Evolutionary conservation across 257 asterid species (phyloP), one percentile per base, ranked within the genome.

Genomic region (Gardenia jasminoides): DNA sequence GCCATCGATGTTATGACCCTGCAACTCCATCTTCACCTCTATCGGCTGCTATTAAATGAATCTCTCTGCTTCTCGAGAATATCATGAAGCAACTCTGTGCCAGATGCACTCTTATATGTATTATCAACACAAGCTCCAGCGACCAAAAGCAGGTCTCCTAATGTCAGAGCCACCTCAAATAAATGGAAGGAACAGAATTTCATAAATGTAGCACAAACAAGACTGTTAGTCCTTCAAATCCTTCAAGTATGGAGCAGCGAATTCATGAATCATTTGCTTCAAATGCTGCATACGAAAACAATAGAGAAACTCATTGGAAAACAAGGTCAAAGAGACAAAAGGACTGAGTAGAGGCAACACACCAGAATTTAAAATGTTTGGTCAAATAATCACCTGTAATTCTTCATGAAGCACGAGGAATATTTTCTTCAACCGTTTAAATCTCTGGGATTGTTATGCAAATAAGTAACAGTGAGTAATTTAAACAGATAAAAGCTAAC

Each of bases 211-310:
- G 75, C 70, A 31, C 24, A 33, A 24, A 72, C 77, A 44, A 46
- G 39, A 58, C 59, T 30, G 72, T 81, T 90, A 30, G 67, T 74
- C 46, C 69, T 66, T 88, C 87, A 82, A 74, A 24, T 83, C 89
- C 74, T 85, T 83, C 68, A 70, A 73, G 77, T 86, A 85, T 50
- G 94, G 88, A 81, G 85, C 82, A 54, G 90, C 95, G 79, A 82
- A 96, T 75, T 88, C 96, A 82, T 79, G 83, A 22, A 96, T 93
- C 96, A 85, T 87, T 88, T 83, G 89, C 94, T 96, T 96, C 89
- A 96, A 79, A 83, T 88, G 88, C 99, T 96, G 93, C 81, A 82
- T 3, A 69, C 28, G 78, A 36, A 84, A 73, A 80, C 8, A 64
- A 28, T 9, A 64, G 10, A 48, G 56, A 78, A 74, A 70, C 9